These are phyloP conservation scores for Xylariomycetidae sp. DNA, from an alignment of 2,329 filamentous ascomycete species.

Conservation along the genomic window DNA sequence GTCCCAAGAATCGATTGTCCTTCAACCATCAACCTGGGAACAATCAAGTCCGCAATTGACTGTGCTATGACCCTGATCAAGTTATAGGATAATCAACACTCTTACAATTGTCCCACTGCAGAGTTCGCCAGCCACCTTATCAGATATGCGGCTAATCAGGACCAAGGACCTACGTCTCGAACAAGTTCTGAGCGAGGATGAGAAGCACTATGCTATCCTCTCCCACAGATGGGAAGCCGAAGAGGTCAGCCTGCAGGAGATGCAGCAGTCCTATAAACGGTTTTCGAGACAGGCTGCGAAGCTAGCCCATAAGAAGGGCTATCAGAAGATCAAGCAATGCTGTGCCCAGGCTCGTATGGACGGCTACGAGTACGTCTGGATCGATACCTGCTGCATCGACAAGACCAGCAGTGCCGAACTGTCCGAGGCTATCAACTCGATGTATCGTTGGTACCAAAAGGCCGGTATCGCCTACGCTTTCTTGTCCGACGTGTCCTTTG, in stretches of 20 bases:
- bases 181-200: conserved; percentile 1
- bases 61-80: not conserved
- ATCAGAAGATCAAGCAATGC: not conserved
- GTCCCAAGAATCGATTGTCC: too few species aligned
- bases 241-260: conserved; percentile 2
- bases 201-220: conserved; percentile 1
- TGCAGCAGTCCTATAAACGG: too few species aligned
- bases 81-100: too few species aligned
- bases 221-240: conserved; percentile 4
- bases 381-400: conserved; percentile 7
- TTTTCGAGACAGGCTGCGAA: not conserved
- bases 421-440: conserved; percentile 3
- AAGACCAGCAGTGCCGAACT: conserved; percentile 4
- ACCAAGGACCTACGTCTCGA: not conserved
- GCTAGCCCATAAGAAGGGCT: not conserved
- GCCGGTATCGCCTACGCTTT: conserved; percentile 2
- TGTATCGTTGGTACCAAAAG: conserved; percentile 2
- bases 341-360: not conserved
- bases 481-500: not conserved
- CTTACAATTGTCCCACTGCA: too few species aligned
- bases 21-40: too few species aligned
- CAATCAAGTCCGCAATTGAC: too few species aligned
- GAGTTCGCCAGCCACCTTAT: too few species aligned
- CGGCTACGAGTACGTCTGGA: conserved; percentile 2
- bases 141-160: conserved; percentile 1